Evolutionary conservation across 2,329 filamentous ascomycete species (phyloP).

Genomic region (Coccinonectria pachysandricola): DNA sequence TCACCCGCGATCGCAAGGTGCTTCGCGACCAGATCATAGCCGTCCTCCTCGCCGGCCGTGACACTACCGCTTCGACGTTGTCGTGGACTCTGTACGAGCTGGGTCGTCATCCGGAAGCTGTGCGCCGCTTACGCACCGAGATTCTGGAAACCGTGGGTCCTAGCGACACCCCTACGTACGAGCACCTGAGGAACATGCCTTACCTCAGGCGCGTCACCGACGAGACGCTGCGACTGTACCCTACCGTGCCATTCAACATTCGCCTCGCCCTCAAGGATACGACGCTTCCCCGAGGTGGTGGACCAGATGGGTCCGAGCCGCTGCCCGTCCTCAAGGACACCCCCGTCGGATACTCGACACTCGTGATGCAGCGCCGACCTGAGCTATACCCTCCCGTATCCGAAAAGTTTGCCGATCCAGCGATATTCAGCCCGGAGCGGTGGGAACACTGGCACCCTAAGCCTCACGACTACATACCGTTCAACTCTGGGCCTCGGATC

Average conservation of each 20-base stretch:
- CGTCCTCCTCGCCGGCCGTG: slow-evolving; percentile 73
- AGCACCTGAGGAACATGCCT: slow-evolving; percentile 77
- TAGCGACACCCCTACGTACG: slow-evolving; percentile 56
- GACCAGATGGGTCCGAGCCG: slow-evolving; percentile 49
- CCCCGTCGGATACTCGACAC: slow-evolving; percentile 54
- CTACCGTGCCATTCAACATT: slow-evolving; percentile 69
- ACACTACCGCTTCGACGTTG: slow-evolving; percentile 76
- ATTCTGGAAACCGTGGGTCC: slow-evolving; percentile 59
- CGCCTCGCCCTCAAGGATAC: slow-evolving; percentile 64
- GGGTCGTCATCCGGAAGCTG: slow-evolving; percentile 55
- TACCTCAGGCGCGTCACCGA: slow-evolving; percentile 66
- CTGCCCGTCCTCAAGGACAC: slow-evolving; percentile 58
- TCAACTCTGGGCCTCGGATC: slow-evolving; percentile 64
- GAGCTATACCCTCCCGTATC: slow-evolving; percentile 48
- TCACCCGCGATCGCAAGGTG: slow-evolving; percentile 61
- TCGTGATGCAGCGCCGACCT: slow-evolving; percentile 61
- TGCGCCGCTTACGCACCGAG: slow-evolving; percentile 61
- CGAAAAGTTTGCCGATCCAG: slow-evolving; percentile 34
- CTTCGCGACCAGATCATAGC: slow-evolving; percentile 79
- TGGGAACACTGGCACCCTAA: slow-evolving; percentile 55
- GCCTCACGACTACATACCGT: slow-evolving; percentile 64
- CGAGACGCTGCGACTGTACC: slow-evolving; percentile 70
- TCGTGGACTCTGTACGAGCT: slow-evolving; percentile 80
- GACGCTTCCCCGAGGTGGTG: slow-evolving; percentile 62
- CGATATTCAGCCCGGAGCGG: slow-evolving; percentile 53